Conservation (phyloP, 352 stramenopile genomes). For the Lagenidium giganteum region DNA sequence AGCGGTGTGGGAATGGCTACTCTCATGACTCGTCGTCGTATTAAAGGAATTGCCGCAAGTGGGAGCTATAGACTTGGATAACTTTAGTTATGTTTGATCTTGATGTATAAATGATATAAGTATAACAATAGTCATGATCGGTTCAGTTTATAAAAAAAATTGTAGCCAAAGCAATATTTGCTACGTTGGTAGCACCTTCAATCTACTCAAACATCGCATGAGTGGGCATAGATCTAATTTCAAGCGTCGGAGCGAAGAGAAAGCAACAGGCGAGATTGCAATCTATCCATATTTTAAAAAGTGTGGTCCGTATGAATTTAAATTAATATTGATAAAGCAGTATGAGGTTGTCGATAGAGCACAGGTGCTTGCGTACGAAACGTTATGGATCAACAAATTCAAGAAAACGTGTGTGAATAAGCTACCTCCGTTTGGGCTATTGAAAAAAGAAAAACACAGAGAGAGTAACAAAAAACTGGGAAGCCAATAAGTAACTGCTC, state of each 20-base stretch:
- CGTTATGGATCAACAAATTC: slow-evolving; percentile 11
- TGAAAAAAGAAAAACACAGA: slow-evolving; percentile 8
- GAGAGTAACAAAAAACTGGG: slow-evolving; percentile 5
- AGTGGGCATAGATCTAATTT: slow-evolving; percentile 5
- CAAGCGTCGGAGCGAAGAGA: slow-evolving; percentile 4
- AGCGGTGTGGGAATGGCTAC: slow-evolving; percentile 1
- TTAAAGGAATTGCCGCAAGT: too few species aligned
- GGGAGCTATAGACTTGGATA: slow-evolving; percentile 1
- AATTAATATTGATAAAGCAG: slow-evolving; percentile 11
- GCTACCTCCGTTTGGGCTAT: slow-evolving; percentile 1
- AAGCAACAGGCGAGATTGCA: slow-evolving; percentile 7
- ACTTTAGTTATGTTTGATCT: slow-evolving; percentile 7
- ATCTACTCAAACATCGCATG: slow-evolving; percentile 9
- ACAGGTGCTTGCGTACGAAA: slow-evolving; percentile 4
- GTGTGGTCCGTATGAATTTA: slow-evolving; percentile 7
- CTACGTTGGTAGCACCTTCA: slow-evolving; percentile 9
- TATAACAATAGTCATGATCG: slow-evolving; percentile 3
- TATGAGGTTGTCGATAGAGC: slow-evolving; percentile 8
- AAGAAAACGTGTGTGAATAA: slow-evolving; percentile 12
- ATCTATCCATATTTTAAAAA: slow-evolving; percentile 13
- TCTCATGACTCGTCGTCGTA: slow-evolving; percentile 1
- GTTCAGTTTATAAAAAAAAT: slow-evolving; percentile 8
- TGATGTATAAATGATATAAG: slow-evolving; percentile 9
- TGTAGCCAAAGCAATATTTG: slow-evolving; percentile 7
- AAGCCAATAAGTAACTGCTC: slow-evolving; percentile 8